Percentiles rank a stretch among this genome's conserved stretches.
phyloP scores from a whole-genome alignment of 495 filamentous ascomycete genomes.

The Neurospora tetrasperma region DNA sequence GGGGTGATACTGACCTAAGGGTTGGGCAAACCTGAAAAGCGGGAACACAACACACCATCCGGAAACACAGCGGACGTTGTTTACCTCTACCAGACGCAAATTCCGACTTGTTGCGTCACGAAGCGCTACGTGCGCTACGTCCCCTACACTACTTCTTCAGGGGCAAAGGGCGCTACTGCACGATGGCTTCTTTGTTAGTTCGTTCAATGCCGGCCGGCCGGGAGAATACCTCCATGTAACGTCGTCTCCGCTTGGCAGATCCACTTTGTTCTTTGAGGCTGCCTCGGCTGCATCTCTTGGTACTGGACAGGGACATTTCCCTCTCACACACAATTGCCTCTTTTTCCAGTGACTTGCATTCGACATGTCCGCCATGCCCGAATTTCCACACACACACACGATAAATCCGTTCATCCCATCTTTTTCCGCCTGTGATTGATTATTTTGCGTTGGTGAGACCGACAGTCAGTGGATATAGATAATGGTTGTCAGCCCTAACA shows the following conservation, averaged over 20 bases:
- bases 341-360: not conserved
- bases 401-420: not conserved
- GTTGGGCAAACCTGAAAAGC: not conserved
- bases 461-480: not conserved
- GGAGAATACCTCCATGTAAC: not conserved
- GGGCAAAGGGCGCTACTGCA: not conserved
- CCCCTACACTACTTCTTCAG: not conserved
- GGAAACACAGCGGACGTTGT: not conserved
- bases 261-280: not conserved
- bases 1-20: not conserved
- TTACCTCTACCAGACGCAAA: not conserved
- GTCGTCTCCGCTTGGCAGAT: not conserved
- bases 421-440: not conserved
- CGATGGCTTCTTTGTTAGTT: not conserved
- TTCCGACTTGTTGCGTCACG: not conserved
- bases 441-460: not conserved
- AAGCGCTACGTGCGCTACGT: not conserved
- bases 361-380: not conserved
- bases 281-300: not conserved
- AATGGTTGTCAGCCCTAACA: not conserved
- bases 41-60: not conserved
- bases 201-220: not conserved
- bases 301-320: not conserved
- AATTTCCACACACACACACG: not conserved
- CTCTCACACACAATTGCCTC: too few relatives aligned